Evolutionary conservation across 495 filamentous ascomycete genomes (phyloP).

Genomic region (Daldinia loculata): DNA sequence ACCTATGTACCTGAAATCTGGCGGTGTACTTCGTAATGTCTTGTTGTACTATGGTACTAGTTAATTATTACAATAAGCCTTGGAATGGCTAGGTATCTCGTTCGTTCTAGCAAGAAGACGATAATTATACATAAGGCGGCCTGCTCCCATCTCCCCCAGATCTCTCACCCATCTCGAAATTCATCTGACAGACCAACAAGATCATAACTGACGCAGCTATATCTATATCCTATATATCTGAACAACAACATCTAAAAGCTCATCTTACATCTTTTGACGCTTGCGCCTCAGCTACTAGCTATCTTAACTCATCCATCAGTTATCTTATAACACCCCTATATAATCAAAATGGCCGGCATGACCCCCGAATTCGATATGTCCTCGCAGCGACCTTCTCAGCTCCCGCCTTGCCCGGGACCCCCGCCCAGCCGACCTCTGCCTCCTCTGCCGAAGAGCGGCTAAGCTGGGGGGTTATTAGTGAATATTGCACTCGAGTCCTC

Average conservation of each 20-base stretch:
- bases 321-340: conserved; percentile 1
- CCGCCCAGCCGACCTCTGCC: conserved; percentile 85
- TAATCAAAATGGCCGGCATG: conserved; percentile 66
- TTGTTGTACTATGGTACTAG: conserved; percentile 20
- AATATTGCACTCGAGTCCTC: conserved; percentile 24
- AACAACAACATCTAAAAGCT: conserved; percentile 8
- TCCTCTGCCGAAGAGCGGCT: conserved; percentile 76
- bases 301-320: background rate
- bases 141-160: conserved; percentile 47
- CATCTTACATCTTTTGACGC: conserved; percentile 8
- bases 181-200: conserved; percentile 32
- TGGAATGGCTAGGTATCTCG: conserved; percentile 32
- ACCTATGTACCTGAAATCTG: conserved; percentile 25
- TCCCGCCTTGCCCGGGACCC: conserved; percentile 86
- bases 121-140: conserved; percentile 56
- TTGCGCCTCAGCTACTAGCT: background rate
- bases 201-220: conserved; percentile 9
- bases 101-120: conserved; percentile 27
- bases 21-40: conserved; percentile 23
- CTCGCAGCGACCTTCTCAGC: conserved; percentile 69
- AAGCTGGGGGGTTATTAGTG: conserved; percentile 24
- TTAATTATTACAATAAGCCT: conserved; percentile 33
- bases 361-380: conserved; percentile 45
- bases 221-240: background rate
- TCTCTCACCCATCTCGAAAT: conserved; percentile 29